phyloP scores from a whole-genome alignment of 2,329 filamentous ascomycete genomes.

The Aspergillus nomiae region DNA sequence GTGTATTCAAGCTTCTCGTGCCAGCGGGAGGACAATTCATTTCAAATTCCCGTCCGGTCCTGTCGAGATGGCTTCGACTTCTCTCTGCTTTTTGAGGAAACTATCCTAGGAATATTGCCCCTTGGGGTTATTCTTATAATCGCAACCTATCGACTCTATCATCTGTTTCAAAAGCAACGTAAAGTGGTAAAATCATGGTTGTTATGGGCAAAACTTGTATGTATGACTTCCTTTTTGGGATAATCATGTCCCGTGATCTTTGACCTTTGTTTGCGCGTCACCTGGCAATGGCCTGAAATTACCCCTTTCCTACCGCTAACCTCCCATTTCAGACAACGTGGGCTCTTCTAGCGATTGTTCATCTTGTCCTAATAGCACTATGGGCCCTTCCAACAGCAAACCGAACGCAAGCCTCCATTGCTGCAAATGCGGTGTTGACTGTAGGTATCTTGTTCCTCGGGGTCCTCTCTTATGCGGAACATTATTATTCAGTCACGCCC shows the following conservation, averaged over 20 bases:
- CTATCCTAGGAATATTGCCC: constrained; percentile 41
- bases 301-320: constrained; percentile 9
- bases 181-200: constrained; percentile 38
- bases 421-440: constrained; percentile 33
- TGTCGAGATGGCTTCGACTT: constrained; percentile 48
- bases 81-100: constrained; percentile 50
- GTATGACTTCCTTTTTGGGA: constrained; percentile 18
- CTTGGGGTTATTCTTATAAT: constrained; percentile 38
- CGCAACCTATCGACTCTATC: constrained; percentile 37
- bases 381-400: constrained; percentile 36
- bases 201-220: constrained; percentile 38
- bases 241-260: not conserved
- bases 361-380: constrained; percentile 40
- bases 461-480: constrained; percentile 51
- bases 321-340: constrained; percentile 29
- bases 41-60: constrained; percentile 34
- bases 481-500: constrained; percentile 47
- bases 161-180: constrained; percentile 36
- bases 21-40: constrained; percentile 36
- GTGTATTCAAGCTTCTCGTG: constrained; percentile 29
- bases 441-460: constrained; percentile 34
- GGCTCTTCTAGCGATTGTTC: constrained; percentile 34
- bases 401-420: constrained; percentile 38
- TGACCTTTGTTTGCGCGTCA: not conserved
- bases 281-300: not conserved